Base-by-base conservation (phyloP, 2,329 filamentous ascomycete genomes). In the Fusarium anguioides region DNA sequence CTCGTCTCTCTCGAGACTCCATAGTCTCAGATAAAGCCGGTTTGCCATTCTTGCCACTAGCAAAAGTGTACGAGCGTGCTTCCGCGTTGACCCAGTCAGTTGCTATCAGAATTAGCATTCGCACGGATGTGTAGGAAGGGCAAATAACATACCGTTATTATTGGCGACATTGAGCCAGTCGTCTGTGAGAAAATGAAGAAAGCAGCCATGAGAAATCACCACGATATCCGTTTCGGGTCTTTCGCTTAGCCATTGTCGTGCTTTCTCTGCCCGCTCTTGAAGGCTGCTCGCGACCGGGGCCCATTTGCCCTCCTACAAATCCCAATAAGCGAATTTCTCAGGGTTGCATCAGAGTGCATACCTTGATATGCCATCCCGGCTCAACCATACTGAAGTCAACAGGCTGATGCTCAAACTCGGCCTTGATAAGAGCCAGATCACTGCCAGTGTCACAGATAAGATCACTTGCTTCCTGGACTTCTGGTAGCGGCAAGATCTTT, bases 41-140 rank as follows among this genome's bases (percentile, higher is more conserved):
- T 0, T 8, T 18, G 8, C 33, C 20, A 1, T 0, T 0, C 0
- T n/a, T 5, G 2, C 39, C 49, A 7, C n/a, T 20, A 0, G 24
- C 15, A 10, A 26, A 21, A 1, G 20, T 55, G 5, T 31, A 57
- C 0, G 49, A 57, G 5, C 49, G 54, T 21, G 55, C 49, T 6
- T 57, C 31, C 1, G 49, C 49, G 11, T 57, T 55, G 1, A 20
- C 24, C 54, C 54, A 57, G 7, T 55, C 49, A 9, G 54, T 57
- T 4, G 49, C 54, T 57, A 1, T 7, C 2, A 6, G 4, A 0
- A 9, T 55, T 8, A 45, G 11, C 0, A 29, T 4, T 6, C 3
- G 8, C 15, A 1, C 6, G 5, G 2, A 8, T 4, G 8, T 4
- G 0, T 12, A 1, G 9, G 3, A 11, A 3, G 5, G 6, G 6